Evolutionary conservation across 2,329 filamentous ascomycete species (phyloP).

Genomic region (Bipolaris oryzae): DNA sequence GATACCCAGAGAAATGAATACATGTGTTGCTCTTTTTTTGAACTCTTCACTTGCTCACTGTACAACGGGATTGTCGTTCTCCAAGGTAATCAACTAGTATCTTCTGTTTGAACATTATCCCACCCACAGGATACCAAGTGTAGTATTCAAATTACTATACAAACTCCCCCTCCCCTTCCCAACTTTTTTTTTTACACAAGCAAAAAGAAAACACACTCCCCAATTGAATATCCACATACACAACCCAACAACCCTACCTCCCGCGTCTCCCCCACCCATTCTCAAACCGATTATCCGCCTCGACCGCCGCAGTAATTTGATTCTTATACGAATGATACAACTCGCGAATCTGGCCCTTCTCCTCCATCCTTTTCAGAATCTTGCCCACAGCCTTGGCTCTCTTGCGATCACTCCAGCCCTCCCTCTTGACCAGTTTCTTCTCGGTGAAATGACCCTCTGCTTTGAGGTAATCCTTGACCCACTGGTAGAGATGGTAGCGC

Average conservation of each 20-base stretch:
- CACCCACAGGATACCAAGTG: neutral
- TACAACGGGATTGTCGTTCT: neutral
- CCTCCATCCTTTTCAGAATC: slow-evolving; percentile 69
- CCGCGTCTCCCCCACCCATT: slow-evolving; percentile 10
- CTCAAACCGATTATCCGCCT: slow-evolving; percentile 30
- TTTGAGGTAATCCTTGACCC: slow-evolving; percentile 68
- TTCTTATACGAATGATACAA: slow-evolving; percentile 71
- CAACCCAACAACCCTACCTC: neutral
- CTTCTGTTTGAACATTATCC: neutral
- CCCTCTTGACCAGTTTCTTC: slow-evolving; percentile 64
- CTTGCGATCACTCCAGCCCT: slow-evolving; percentile 65
- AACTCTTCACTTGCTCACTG: neutral
- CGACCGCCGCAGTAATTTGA: slow-evolving; percentile 53
- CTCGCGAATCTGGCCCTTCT: slow-evolving; percentile 62
- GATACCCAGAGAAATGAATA: slow-evolving; percentile 16
- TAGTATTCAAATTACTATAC: neutral
- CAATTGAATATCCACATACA: neutral
- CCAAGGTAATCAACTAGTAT: neutral
- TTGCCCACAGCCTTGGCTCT: slow-evolving; percentile 65
- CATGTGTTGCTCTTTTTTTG: slow-evolving; percentile 1
- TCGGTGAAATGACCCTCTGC: slow-evolving; percentile 63
- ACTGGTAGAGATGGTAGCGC: slow-evolving; percentile 75
- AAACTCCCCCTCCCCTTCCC: neutral
- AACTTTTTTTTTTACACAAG: neutral
- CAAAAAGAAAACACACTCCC: neutral